Evolutionary conservation across 345 rosid species (phyloP).

Genomic region (Populus pruinosa): DNA sequence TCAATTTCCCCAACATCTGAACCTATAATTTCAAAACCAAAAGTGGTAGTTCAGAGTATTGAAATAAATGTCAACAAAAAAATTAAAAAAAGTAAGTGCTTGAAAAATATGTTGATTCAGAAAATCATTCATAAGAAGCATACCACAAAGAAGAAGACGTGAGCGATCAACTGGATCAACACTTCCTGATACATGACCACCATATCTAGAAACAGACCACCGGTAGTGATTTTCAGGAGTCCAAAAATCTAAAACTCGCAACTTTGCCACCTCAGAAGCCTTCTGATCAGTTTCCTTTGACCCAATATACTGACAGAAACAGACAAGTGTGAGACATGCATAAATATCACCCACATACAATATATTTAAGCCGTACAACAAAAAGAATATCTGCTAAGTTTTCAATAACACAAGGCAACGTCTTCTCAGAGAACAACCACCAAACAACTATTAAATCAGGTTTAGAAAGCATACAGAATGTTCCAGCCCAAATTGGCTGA

Average conservation of each 20-base stretch:
- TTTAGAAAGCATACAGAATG: constrained; percentile 50
- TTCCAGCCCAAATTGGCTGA: constrained; percentile 72
- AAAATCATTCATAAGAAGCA: constrained; percentile 10
- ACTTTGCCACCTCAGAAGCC: constrained; percentile 68
- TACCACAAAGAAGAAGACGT: constrained; percentile 70
- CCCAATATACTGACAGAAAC: constrained; percentile 65
- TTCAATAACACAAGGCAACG: neutral
- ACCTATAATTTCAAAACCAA: constrained; percentile 29
- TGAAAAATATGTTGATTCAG: neutral
- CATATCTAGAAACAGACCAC: constrained; percentile 88
- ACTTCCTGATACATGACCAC: constrained; percentile 64
- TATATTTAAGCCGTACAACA: neutral
- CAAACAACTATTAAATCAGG: constrained; percentile 1
- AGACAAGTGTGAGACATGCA: neutral
- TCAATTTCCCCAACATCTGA: constrained; percentile 70
- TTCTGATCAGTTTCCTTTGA: constrained; percentile 70
- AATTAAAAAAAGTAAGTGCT: neutral
- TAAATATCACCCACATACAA: neutral
- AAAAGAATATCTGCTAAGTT: neutral
- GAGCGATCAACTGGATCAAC: constrained; percentile 70
- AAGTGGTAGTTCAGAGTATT: neutral
- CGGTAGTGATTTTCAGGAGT: constrained; percentile 88
- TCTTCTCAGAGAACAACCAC: neutral
- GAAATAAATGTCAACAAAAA: neutral
- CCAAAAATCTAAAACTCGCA: constrained; percentile 79